These are phyloP conservation scores for Cladosporium sp. DNA, from an alignment of 2,329 filamentous ascomycete species.

Conservation along the genomic window DNA sequence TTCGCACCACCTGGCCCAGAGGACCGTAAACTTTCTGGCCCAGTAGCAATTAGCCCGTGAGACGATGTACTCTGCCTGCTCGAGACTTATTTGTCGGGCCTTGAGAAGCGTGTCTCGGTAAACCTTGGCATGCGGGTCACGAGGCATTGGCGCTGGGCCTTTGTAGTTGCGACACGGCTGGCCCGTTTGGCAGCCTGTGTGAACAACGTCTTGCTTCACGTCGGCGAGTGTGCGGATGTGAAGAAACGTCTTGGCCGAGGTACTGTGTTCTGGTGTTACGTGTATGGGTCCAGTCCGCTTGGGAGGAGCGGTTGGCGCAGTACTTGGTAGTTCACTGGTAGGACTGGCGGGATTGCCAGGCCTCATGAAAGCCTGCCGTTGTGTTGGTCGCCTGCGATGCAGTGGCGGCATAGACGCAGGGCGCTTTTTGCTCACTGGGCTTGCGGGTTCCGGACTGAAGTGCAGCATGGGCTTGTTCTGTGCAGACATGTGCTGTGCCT, in stretches of 20 bases:
- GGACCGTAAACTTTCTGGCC: not conserved
- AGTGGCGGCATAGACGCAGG: not conserved
- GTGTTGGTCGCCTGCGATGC: not conserved
- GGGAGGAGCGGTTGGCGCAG: not conserved
- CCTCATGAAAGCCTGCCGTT: not conserved
- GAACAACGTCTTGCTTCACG: not conserved
- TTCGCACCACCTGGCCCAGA: not conserved
- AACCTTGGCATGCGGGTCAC: not conserved
- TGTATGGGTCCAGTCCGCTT: not conserved
- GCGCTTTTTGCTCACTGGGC: not conserved
- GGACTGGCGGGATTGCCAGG: not conserved
- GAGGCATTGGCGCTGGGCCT: not conserved
- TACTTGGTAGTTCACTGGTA: not conserved
- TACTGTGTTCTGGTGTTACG: too few relatives aligned
- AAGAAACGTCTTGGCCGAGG: not conserved
- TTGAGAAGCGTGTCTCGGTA: not conserved
- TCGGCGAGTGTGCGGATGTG: not conserved
- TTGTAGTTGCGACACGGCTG: not conserved
- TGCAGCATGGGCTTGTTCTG: not conserved
- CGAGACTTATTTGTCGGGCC: not conserved
- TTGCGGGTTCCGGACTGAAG: not conserved
- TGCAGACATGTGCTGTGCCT: not conserved
- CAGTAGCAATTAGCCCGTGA: not conserved
- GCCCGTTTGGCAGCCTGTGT: not conserved
- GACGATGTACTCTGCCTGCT: constrained; percentile 4